A percentile compares a stretch with the other conserved stretches of the same genome.
These are phyloP conservation scores for Stachybotrys chlorohalonatus DNA, from an alignment of 2,329 filamentous ascomycete genomes.

Conservation along the genomic window DNA sequence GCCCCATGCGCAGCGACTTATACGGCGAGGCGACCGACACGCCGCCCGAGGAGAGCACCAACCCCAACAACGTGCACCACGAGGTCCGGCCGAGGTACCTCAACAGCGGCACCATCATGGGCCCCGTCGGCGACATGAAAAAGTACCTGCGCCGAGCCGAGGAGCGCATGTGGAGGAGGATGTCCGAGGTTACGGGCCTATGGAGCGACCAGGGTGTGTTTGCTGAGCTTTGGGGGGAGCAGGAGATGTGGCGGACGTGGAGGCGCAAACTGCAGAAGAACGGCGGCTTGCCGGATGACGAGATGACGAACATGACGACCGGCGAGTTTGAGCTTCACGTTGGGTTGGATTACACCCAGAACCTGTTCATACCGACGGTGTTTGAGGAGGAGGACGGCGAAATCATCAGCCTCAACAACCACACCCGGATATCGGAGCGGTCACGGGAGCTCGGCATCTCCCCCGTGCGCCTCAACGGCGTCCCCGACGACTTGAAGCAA, in stretches of 20 bases:
- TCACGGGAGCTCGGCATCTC: slow-evolving; percentile 3
- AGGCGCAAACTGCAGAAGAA: background rate
- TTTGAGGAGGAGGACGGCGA: slow-evolving; percentile 11
- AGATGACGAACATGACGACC: background rate
- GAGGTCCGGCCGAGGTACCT: slow-evolving; percentile 16
- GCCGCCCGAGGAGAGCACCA: background rate
- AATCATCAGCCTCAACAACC: slow-evolving; percentile 6
- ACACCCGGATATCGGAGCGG: slow-evolving; percentile 1
- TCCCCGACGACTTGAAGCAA: slow-evolving; percentile 6
- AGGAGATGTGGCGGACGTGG: slow-evolving; percentile 11
- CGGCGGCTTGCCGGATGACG: background rate
- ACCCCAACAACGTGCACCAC: background rate
- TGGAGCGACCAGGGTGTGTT: slow-evolving; percentile 21
- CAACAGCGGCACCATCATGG: slow-evolving; percentile 21
- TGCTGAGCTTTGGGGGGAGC: slow-evolving; percentile 20
- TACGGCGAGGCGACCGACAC: slow-evolving; percentile 10
- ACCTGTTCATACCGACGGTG: slow-evolving; percentile 9
- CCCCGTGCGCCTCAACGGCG: slow-evolving; percentile 1
- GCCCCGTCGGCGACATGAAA: slow-evolving; percentile 16
- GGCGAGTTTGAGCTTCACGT: slow-evolving; percentile 10
- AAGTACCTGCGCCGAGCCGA: slow-evolving; percentile 14
- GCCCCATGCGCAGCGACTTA: slow-evolving; percentile 7
- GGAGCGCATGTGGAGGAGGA: slow-evolving; percentile 14
- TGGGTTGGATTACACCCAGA: slow-evolving; percentile 9
- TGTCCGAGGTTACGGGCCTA: slow-evolving; percentile 6